Evolutionary conservation across 371 early-diverging fungal genomes (phyloP), one percentile per base, ranked within the genome.

Genomic region (Actinomortierella wolfii): DNA sequence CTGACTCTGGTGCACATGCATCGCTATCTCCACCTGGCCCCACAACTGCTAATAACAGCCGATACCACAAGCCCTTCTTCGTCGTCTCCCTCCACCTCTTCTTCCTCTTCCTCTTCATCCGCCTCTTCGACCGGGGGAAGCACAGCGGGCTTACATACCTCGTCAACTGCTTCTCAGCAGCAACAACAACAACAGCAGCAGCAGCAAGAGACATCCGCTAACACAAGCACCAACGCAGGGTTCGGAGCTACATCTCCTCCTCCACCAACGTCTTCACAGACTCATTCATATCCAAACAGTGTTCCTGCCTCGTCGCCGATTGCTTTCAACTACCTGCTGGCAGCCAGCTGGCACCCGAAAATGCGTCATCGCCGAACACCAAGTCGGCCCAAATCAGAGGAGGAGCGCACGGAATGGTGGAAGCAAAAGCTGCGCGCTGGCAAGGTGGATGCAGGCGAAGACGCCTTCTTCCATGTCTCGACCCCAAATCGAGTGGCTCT

Each of bases 391-490:
- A 50, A 60, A 17, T 14, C n/a, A 1, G 50, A 55, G 48, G 43
- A 53, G 17, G 46, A 15, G 21, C 57, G 43, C 47, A n/a, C 50
- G 3, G 39, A 54, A 15, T 59, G 74, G 60, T 73, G 67, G 74
- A 66, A 67, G n/a, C 63, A 59, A 39, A 62, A 67, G 26, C 58
- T 63, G 54, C 51, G 67, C 44, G 76, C 77, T 1, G 86, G 83
- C 21, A 88, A 88, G 51, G 89, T 89, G 4, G 87, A 89, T 73
- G 87, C 89, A 34, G 89, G 89, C 24, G 89, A 87, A 58, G 89
- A 89, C 68, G 89, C 89, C 17, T 87, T 87, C 59, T 89, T 87
- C 54, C 82, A 85, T 55, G 84, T 84, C 11, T 78, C 64, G 18
- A 87, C 86, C 18, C 82, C 83, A 3, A 76, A 79, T 28, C 81